Evolutionary conservation across 2,329 filamentous ascomycete species (phyloP).

Genomic region (Penicillium crustosum): DNA sequence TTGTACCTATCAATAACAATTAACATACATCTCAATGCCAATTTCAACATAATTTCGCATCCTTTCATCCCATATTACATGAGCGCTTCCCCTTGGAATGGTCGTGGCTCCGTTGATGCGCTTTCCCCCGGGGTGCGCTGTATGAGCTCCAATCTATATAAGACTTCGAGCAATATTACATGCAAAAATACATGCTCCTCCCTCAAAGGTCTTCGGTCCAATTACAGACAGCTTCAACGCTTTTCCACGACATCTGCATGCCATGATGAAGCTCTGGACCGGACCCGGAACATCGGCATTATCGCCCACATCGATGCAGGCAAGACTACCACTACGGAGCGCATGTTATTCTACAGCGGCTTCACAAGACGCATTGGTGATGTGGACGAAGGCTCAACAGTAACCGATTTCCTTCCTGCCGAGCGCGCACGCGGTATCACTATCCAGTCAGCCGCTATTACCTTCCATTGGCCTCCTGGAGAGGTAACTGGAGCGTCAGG

Average conservation of each 20-base stretch:
- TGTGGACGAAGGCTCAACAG: conserved; percentile 93
- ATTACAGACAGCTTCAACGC: conserved; percentile 12
- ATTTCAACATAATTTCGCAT: neutral
- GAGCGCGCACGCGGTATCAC: conserved; percentile 92
- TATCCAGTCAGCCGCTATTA: conserved; percentile 95
- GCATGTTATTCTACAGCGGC: conserved; percentile 96
- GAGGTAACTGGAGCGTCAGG: conserved; percentile 17
- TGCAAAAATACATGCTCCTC: conserved; percentile 11
- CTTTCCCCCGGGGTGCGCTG: conserved; percentile 27
- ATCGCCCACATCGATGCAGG: conserved; percentile 99
- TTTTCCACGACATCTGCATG: conserved; percentile 32
- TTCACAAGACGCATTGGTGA: conserved; percentile 86
- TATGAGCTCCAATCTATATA: conserved; percentile 21
- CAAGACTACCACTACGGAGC: conserved; percentile 97
- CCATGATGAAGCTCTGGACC: conserved; percentile 48
- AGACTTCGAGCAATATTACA: conserved; percentile 7
- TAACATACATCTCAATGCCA: conserved; percentile 4
- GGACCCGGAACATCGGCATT: conserved; percentile 92
- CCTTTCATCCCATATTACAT: conserved; percentile 6
- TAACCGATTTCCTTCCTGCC: conserved; percentile 93
- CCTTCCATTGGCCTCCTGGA: conserved; percentile 81
- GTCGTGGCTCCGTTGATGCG: conserved; percentile 34
- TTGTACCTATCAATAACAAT: neutral
- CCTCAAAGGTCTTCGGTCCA: conserved; percentile 6
- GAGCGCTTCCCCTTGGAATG: conserved; percentile 24